A percentile compares a stretch with the other conserved stretches of the same genome.
These are phyloP conservation scores for Penicillium sp. DNA, from an alignment of 2,329 filamentous ascomycete species.

Conservation along the genomic window DNA sequence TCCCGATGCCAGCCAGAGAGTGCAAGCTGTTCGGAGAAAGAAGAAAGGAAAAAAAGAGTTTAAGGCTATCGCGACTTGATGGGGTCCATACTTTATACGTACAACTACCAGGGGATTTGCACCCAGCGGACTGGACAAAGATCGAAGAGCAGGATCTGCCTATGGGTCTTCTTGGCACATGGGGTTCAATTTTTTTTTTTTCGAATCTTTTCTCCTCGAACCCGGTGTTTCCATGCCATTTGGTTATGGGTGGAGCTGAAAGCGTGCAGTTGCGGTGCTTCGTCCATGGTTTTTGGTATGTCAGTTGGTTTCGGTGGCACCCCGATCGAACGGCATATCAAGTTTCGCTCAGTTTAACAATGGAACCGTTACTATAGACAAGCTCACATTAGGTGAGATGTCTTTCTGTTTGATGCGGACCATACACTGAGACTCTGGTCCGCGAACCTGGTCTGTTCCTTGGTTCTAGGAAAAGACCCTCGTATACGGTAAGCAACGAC, in stretches of 20 bases:
- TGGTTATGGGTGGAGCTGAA: neutral
- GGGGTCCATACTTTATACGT: constrained; percentile 23
- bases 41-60: constrained; percentile 3
- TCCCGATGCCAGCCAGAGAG: constrained; percentile 7
- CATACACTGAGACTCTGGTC: too few species aligned
- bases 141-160: neutral
- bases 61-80: constrained; percentile 1
- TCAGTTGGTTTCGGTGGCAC: constrained; percentile 8
- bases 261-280: neutral
- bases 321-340: constrained; percentile 3
- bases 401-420: constrained; percentile 1
- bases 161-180: constrained; percentile 9
- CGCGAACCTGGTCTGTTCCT: too few species aligned
- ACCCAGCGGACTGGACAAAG: constrained; percentile 9
- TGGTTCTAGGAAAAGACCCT: neutral
- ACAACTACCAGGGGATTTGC: neutral
- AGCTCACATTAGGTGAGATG: constrained; percentile 1
- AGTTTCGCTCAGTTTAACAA: constrained; percentile 6
- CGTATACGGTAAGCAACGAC: too few species aligned
- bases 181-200: neutral
- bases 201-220: constrained; percentile 3
- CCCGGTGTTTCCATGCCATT: constrained; percentile 9
- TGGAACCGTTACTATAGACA: constrained; percentile 21
- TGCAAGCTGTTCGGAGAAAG: constrained; percentile 11
- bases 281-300: constrained; percentile 3